phyloP scores from a whole-genome alignment of 768 basidiomycete species.

The Leucogyrophana mollusca region DNA sequence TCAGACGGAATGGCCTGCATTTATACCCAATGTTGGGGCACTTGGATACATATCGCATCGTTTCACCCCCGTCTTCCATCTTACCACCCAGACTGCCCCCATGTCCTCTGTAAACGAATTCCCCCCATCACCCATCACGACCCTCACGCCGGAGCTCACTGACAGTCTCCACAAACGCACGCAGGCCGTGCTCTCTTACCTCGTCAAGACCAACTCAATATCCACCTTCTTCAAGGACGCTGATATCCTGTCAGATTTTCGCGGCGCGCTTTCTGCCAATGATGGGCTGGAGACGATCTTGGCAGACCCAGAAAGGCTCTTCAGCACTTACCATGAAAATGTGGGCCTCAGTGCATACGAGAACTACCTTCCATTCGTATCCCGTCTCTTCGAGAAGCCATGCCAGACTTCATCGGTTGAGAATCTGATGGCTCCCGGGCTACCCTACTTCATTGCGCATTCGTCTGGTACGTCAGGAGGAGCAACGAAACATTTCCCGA shows the following conservation, averaged over 20 bases:
- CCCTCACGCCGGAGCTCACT: slow-evolving; percentile 12
- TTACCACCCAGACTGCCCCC: neutral
- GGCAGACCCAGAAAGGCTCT: slow-evolving; percentile 1
- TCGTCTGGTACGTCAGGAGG: slow-evolving; percentile 17
- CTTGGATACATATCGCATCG: no score
- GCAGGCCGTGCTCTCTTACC: slow-evolving; percentile 19
- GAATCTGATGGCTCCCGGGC: slow-evolving; percentile 19
- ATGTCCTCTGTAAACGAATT: slow-evolving; percentile 12
- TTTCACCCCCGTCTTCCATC: no score
- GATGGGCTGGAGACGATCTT: neutral
- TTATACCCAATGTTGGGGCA: no score
- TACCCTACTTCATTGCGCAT: slow-evolving; percentile 21
- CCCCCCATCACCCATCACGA: slow-evolving; percentile 13
- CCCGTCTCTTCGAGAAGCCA: slow-evolving; percentile 17
- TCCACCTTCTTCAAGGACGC: slow-evolving; percentile 17
- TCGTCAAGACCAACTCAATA: slow-evolving; percentile 17
- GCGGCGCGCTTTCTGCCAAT: slow-evolving; percentile 1
- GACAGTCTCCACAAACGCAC: slow-evolving; percentile 18
- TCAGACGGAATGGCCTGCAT: no score
- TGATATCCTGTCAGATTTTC: slow-evolving; percentile 12
- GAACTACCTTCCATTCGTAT: slow-evolving; percentile 18
- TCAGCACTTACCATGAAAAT: slow-evolving; percentile 6
- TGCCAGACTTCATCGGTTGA: slow-evolving; percentile 16
- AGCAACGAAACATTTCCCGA: slow-evolving; percentile 15
- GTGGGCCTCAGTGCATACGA: slow-evolving; percentile 7